These are phyloP conservation scores for Zhuliangozyma blackwelliae DNA, from an alignment of 1,139 yeast species.

Conservation along the genomic window DNA sequence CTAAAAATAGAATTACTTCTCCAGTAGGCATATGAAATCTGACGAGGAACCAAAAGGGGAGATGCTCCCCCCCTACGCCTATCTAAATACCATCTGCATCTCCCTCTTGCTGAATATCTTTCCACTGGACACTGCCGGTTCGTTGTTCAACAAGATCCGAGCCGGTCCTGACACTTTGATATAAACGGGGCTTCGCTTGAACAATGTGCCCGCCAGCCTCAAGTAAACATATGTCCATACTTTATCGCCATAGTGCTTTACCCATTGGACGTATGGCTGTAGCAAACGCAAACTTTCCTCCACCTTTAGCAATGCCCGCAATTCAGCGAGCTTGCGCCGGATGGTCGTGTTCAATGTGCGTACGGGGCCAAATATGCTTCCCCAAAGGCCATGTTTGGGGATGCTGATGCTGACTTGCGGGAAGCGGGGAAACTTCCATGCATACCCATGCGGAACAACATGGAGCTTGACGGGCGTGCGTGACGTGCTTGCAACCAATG, in stretches of 20 bases:
- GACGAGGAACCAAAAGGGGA: no score
- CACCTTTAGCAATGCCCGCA: background rate
- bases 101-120: constrained; percentile 21
- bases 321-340: background rate
- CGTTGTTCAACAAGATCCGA: constrained; percentile 19
- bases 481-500: constrained; percentile 29
- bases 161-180: constrained; percentile 25
- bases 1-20: no score
- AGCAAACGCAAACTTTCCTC: no score
- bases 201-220: constrained; percentile 8
- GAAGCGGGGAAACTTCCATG: background rate
- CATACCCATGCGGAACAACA: background rate
- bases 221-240: constrained; percentile 2
- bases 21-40: no score
- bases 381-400: constrained; percentile 6
- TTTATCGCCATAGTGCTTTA: background rate
- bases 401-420: constrained; percentile 2
- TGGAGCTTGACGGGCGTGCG: background rate
- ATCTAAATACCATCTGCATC: constrained; percentile 4
- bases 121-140: constrained; percentile 11
- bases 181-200: constrained; percentile 18
- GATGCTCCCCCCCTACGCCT: background rate
- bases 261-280: no score
- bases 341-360: background rate
- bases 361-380: constrained; percentile 1